Conservation (phyloP, 805 yeast genomes). For the Saturnispora sanitii region DNA sequence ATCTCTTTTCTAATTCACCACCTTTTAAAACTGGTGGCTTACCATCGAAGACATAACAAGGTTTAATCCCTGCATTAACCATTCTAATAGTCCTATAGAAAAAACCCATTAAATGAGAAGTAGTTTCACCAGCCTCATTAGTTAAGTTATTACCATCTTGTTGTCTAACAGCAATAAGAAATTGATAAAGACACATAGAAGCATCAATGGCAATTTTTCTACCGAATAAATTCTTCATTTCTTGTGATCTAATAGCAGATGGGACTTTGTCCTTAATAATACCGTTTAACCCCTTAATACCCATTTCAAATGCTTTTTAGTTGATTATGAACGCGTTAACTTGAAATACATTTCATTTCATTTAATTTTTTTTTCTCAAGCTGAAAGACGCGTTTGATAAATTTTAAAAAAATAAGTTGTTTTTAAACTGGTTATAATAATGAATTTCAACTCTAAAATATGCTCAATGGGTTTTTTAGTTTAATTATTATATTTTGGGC, state of each 20-base stretch:
- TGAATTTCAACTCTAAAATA: too few species aligned
- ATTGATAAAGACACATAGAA: slow-evolving; percentile 94
- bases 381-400: neutral
- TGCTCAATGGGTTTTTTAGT: slow-evolving; percentile 30
- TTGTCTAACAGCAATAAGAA: slow-evolving; percentile 91
- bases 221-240: slow-evolving; percentile 81
- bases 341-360: too few species aligned
- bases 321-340: too few species aligned
- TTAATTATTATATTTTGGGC: slow-evolving; percentile 32
- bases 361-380: too few species aligned
- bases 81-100: slow-evolving; percentile 86
- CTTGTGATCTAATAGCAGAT: slow-evolving; percentile 60
- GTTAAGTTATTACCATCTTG: slow-evolving; percentile 93
- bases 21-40: slow-evolving; percentile 92
- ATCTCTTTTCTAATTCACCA: slow-evolving; percentile 84
- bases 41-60: slow-evolving; percentile 95
- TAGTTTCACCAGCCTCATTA: slow-evolving; percentile 83
- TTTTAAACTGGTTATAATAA: too few species aligned
- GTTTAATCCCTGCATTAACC: slow-evolving; percentile 90
- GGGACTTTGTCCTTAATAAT: slow-evolving; percentile 88
- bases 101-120: slow-evolving; percentile 91
- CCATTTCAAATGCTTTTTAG: slow-evolving; percentile 19
- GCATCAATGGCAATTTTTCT: slow-evolving; percentile 97
- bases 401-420: too few species aligned
- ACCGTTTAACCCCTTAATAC: slow-evolving; percentile 65